Evolutionary conservation across 164 flowering plant genomes (phyloP), one percentile per base, ranked within the genome.

Genomic region (Macadamia integrifolia): DNA sequence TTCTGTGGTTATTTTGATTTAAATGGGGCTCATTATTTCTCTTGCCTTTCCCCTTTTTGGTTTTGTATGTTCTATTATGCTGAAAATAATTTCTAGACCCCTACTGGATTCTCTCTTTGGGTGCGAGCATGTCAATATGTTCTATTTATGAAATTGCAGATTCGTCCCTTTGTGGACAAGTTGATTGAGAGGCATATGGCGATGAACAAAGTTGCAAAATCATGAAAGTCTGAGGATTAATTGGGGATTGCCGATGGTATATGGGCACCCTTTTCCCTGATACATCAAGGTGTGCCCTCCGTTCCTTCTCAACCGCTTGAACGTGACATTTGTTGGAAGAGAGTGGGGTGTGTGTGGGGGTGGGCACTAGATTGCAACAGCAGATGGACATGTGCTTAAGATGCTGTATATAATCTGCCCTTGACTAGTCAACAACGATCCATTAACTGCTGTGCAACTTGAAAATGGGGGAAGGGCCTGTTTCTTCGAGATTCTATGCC

Each of bases 171-270:
- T 74, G 99, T 95, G 70, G 99, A 95, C 84, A 89, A 77, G 76
- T 74, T 92, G 87, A 89, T 95, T 69, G 99, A 95, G 81, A 88
- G 87, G 76, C 97, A 92, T 74, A 90, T 92, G 97, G 76, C 83
- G n/a, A 56, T 63, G 70, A 86, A 86, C 63, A 76, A 86, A 67
- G 82, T 35, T 74, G 72, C 55, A 12, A 90, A 84, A 72, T 62
- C 76, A 43, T 86, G 84, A 91, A 67, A 65, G 61, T 49, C 40
- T 46, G 35, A 17, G 63, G 74, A 67, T 69, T 35, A 35, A 35
- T 49, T 60, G 56, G 40, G 53, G 55, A 44, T 52, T 65, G 76
- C 61, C 49, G 42, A 14, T 61, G 44, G 9, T 62, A 23, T 50
- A 57, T 35, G 40, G 8, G 8, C 35, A 13, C 30, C 61, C 28